Evolutionary conservation across 495 filamentous ascomycete genomes (phyloP).

Genomic region (Collariella sp.): DNA sequence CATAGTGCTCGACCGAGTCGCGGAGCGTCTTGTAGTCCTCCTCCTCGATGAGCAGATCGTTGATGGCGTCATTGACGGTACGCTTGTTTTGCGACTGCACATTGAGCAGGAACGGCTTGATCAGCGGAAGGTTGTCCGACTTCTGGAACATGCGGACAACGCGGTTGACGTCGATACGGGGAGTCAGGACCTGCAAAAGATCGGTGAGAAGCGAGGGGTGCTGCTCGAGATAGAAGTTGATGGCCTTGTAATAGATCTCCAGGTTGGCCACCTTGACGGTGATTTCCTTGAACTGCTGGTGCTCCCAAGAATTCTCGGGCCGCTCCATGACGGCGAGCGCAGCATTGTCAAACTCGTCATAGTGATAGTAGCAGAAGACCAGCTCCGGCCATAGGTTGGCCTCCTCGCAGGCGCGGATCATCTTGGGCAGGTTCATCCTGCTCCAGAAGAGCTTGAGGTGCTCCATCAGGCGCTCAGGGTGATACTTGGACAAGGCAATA

Average conservation of each 20-base stretch:
- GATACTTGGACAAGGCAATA: slow-evolving; percentile 92
- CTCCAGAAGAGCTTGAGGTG: slow-evolving; percentile 99
- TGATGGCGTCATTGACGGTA: slow-evolving; percentile 95
- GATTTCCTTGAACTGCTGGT: slow-evolving; percentile 99
- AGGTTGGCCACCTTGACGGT: slow-evolving; percentile 96
- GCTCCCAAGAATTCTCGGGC: slow-evolving; percentile 96
- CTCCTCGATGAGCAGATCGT: slow-evolving; percentile 96
- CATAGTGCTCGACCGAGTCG: slow-evolving; percentile 96
- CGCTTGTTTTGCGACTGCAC: slow-evolving; percentile 98
- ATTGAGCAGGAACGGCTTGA: slow-evolving; percentile 97
- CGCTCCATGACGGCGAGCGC: slow-evolving; percentile 99
- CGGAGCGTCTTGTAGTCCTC: slow-evolving; percentile 98
- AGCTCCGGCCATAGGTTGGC: slow-evolving; percentile 96
- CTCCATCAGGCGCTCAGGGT: slow-evolving; percentile 95
- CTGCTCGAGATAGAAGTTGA: slow-evolving; percentile 97
- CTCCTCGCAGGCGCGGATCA: slow-evolving; percentile 92
- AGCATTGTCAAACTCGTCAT: slow-evolving; percentile 98
- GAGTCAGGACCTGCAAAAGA: slow-evolving; percentile 80
- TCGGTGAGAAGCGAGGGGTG: slow-evolving; percentile 94
- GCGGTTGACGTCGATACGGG: slow-evolving; percentile 94
- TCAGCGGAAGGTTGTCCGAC: slow-evolving; percentile 94
- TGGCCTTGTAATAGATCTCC: slow-evolving; percentile 96
- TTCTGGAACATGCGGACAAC: slow-evolving; percentile 98
- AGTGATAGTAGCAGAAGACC: slow-evolving; percentile 98
- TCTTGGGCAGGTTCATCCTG: slow-evolving; percentile 96